Percentiles rank a stretch among this genome's conserved stretches.
Evolutionary conservation across 345 rosid genomes (phyloP).

Genomic region (Tarenaya hassleriana): DNA sequence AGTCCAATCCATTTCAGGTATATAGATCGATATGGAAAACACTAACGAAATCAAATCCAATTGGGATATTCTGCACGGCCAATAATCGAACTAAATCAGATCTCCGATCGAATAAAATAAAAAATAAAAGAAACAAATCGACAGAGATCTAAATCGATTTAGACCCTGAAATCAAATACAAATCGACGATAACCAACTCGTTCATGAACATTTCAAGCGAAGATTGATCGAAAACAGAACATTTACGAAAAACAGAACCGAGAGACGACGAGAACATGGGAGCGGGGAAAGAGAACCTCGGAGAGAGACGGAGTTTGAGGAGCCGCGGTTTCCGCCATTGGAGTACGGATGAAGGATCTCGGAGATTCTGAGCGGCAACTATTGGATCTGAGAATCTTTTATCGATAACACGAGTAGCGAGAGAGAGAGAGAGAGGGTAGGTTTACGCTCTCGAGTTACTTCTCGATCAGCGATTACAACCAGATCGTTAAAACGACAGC

Average conservation of each 20-base stretch:
- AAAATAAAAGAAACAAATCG: background rate
- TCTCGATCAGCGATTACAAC: no score
- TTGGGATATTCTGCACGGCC: no score
- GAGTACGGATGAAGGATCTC: constrained; percentile 19
- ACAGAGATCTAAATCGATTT: background rate
- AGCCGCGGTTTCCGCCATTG: constrained; percentile 63
- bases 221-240: constrained; percentile 11
- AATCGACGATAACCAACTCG: constrained; percentile 10
- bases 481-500: no score
- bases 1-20: no score
- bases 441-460: no score
- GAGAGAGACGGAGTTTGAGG: constrained; percentile 40
- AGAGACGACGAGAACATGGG: background rate
- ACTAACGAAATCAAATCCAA: no score
- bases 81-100: no score
- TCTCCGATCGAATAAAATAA: background rate
- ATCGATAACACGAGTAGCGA: constrained; percentile 15
- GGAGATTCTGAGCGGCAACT: constrained; percentile 10
- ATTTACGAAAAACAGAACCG: constrained; percentile 1
- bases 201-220: constrained; percentile 10
- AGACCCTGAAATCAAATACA: background rate
- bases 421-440: background rate
- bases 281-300: constrained; percentile 42
- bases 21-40: no score
- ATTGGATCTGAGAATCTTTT: constrained; percentile 23